Evolutionary conservation across 345 rosid genomes (phyloP).

Genomic region (Eucalyptus brandiana): DNA sequence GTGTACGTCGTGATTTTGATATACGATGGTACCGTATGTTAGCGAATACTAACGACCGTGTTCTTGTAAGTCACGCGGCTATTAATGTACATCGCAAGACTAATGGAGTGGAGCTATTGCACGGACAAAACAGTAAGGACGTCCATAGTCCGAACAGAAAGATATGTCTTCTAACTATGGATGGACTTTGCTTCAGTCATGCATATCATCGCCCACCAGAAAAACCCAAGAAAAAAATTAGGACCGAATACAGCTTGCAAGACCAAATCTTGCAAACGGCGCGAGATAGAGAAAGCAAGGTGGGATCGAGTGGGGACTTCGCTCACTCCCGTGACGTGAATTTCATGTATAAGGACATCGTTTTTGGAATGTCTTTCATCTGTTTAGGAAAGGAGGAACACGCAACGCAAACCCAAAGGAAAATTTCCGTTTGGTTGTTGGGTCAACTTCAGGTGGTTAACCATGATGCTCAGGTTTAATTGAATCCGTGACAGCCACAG

Average conservation of each 20-base stretch:
- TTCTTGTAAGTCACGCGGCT: neutral
- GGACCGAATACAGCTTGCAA: neutral
- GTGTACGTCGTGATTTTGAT: neutral
- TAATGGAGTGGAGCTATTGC: neutral
- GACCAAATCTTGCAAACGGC: neutral
- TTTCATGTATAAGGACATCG: neutral
- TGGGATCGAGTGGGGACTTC: neutral
- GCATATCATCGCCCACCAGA: neutral
- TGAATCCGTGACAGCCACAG: constrained; percentile 9
- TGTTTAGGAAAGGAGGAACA: neutral
- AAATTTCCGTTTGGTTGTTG: neutral
- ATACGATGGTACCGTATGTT: neutral
- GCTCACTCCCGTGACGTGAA: neutral
- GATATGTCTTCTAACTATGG: neutral
- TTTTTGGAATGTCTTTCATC: neutral
- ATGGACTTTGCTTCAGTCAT: neutral
- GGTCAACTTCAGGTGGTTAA: constrained; percentile 31
- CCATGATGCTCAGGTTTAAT: constrained; percentile 6
- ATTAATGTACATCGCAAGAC: neutral
- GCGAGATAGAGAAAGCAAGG: neutral
- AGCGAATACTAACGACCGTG: neutral
- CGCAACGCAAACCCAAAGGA: neutral
- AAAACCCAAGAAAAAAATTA: neutral
- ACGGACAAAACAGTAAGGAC: neutral
- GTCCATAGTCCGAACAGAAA: neutral